Evolutionary conservation across 345 rosid species (phyloP), one percentile per base, ranked within the genome.

Genomic region (Nasturtium officinale): DNA sequence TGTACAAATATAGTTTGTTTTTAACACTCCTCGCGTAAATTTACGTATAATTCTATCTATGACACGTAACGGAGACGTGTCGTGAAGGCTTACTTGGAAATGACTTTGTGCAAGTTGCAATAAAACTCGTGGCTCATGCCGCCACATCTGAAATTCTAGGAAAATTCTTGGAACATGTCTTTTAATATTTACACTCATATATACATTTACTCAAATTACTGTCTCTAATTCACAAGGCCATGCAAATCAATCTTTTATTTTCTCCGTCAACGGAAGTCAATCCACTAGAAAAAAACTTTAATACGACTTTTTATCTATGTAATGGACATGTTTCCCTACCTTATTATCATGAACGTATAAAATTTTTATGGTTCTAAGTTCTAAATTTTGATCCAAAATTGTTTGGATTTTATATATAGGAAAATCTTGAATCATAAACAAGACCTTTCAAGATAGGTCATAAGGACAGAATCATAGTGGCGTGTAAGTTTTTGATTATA

Each of bases 11-110:
- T 26, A 26, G 4, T 2, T 26, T 26, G 28, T 26, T 26, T 60
- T 69, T 9, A 6, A 32, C 8, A 26, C 60, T 25, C n/a, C 5
- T 55, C 13, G 15, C 54, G n/a, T 29, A 29, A 53, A 13, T 15
- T 33, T 9, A 69, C 11, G 43, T 16, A 28, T 3, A n/a, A 64
- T 29, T 37, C 55, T 62, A 70, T 64, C 69, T 21, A 50, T 47
- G 76, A 65, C 76, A 77, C 71, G 67, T 59, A 47, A 63, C 15
- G 65, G 15, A 77, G 76, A 56, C 76, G 67, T 71, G 76, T 64
- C 67, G 67, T 71, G 12, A 7, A 50, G 21, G 67, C 72, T 71
- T 70, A 71, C 80, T 64, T 71, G 72, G 61, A 48, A 56, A 57
- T 43, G 69, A 54, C 54, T 57, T 71, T 47, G 18, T 18, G 65